Conservation (phyloP, 2,329 filamentous ascomycete species). For the Aspergillus brunneoviolaceus region DNA sequence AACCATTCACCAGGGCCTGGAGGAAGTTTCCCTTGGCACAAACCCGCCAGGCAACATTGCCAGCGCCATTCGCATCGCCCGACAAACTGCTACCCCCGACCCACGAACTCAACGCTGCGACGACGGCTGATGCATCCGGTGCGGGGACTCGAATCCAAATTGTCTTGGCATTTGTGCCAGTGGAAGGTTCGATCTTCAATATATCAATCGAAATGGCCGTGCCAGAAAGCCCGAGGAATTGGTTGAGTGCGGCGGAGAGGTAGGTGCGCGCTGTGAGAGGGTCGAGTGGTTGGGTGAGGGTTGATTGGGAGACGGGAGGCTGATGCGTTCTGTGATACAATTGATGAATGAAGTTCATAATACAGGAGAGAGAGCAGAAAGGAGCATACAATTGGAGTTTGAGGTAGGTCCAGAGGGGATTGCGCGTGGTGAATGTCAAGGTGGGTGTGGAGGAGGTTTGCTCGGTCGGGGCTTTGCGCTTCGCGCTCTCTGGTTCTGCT, state of each 20-base stretch:
- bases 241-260: slow-evolving; percentile 46
- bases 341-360: slow-evolving; percentile 2
- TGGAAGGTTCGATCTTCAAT: slow-evolving; percentile 33
- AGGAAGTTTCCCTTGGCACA: slow-evolving; percentile 40
- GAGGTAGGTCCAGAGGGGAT: slow-evolving; percentile 46
- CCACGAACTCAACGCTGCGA: slow-evolving; percentile 49
- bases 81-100: slow-evolving; percentile 30
- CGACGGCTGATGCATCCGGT: slow-evolving; percentile 45
- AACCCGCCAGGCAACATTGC: slow-evolving; percentile 39
- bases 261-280: slow-evolving; percentile 48
- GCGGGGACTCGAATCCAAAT: slow-evolving; percentile 48
- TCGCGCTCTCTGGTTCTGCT: slow-evolving; percentile 11
- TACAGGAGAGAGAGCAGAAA: not conserved
- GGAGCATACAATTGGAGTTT: slow-evolving; percentile 42
- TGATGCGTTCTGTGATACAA: slow-evolving; percentile 27
- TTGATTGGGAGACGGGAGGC: slow-evolving; percentile 20
- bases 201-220: slow-evolving; percentile 50
- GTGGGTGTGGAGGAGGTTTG: slow-evolving; percentile 9
- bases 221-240: slow-evolving; percentile 49
- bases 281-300: slow-evolving; percentile 35
- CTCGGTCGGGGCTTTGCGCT: slow-evolving; percentile 28
- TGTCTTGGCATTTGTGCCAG: slow-evolving; percentile 10
- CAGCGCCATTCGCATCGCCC: slow-evolving; percentile 10
- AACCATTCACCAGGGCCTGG: slow-evolving; percentile 34
- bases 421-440: slow-evolving; percentile 41